Evolutionary conservation across 1,284 basidiomycete species (phyloP).

Genomic region (Kwoniella shivajii): DNA sequence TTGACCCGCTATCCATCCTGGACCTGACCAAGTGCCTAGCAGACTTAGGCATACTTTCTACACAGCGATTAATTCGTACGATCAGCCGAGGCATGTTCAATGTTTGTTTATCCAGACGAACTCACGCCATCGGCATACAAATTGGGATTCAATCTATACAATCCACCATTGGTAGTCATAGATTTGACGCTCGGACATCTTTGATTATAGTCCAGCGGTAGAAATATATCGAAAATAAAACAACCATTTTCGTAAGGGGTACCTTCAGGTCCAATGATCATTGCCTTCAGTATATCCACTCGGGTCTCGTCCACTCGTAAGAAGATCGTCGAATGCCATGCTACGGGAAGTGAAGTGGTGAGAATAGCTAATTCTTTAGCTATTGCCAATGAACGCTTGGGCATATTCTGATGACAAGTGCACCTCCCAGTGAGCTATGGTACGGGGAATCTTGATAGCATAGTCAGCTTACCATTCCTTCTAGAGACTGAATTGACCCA

Average conservation of each 20-base stretch:
- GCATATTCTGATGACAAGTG: conserved; percentile 66
- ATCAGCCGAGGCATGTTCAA: not conserved
- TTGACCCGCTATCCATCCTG: conserved; percentile 83
- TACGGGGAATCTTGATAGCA: not conserved
- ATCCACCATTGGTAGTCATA: conserved; percentile 89
- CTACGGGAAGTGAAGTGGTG: conserved; percentile 82
- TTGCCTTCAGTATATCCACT: conserved; percentile 85
- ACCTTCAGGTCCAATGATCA: conserved; percentile 83
- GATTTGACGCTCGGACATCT: conserved; percentile 66
- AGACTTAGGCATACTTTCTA: conserved; percentile 84
- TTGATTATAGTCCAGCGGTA: conserved; percentile 58
- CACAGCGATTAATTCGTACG: not conserved
- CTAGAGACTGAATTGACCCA: conserved; percentile 20
- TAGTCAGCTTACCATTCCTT: conserved; percentile 26
- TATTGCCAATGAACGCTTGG: conserved; percentile 83
- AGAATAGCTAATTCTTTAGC: conserved; percentile 89
- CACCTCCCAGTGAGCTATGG: not conserved
- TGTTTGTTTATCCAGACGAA: not conserved
- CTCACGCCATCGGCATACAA: conserved; percentile 71
- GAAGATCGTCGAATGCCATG: conserved; percentile 88
- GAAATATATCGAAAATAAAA: conserved; percentile 81
- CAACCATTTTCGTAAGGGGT: conserved; percentile 71
- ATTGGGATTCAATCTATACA: conserved; percentile 87
- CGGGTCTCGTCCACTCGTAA: conserved; percentile 65
- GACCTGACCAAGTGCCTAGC: conserved; percentile 85